A percentile compares a stretch with the other conserved stretches of the same genome.
Evolutionary conservation across 1,284 basidiomycete species (phyloP).

Genomic region (Papiliotrema nemorosa): DNA sequence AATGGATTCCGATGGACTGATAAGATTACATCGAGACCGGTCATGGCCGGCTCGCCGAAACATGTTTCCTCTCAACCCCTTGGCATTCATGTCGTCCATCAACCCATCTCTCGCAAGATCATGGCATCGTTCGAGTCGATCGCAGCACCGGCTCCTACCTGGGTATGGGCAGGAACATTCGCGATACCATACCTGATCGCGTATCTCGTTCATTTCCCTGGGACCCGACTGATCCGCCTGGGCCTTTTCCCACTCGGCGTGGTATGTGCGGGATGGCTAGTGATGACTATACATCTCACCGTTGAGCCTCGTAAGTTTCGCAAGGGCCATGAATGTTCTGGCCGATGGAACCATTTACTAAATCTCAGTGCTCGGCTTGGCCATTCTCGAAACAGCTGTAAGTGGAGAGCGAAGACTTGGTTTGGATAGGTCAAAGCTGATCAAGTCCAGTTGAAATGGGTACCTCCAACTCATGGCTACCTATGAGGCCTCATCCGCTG

Average conservation of each 20-base stretch:
- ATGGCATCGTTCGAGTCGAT: not conserved
- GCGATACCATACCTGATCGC: not conserved
- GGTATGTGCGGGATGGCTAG: not conserved
- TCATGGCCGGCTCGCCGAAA: no score
- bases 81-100: not conserved
- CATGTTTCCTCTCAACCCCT: no score
- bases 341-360: not conserved
- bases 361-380: not conserved
- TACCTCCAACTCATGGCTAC: not conserved
- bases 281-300: not conserved
- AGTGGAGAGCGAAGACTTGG: not conserved
- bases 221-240: not conserved
- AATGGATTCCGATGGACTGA: no score
- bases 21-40: no score
- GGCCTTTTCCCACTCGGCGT: slow-evolving; percentile 3
- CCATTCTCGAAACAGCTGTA: not conserved
- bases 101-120: not conserved
- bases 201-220: not conserved
- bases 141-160: not conserved
- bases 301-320: not conserved
- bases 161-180: not conserved
- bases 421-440: not conserved
- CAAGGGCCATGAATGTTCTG: not conserved
- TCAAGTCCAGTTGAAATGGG: slow-evolving; percentile 1
- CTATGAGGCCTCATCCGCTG: not conserved